Conservation (phyloP, 371 early-diverging fungal species). For the Mortierella sp. region DNA sequence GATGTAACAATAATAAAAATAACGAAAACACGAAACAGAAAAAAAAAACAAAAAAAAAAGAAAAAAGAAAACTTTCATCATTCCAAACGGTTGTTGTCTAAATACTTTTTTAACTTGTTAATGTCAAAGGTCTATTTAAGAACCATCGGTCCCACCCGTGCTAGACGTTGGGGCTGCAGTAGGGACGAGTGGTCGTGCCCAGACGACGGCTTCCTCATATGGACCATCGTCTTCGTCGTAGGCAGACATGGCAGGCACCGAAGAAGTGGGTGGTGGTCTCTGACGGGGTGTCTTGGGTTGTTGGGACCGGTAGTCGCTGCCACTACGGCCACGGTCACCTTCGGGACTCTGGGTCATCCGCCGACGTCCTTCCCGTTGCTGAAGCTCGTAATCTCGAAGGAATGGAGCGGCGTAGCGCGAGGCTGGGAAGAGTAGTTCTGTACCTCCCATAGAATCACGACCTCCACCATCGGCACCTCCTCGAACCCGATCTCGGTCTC, state of each 20-base stretch:
- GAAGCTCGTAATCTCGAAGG: slow-evolving; percentile 44
- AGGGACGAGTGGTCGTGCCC: slow-evolving; percentile 15
- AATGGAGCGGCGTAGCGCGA: slow-evolving; percentile 51
- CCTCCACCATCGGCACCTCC: too few relatives aligned
- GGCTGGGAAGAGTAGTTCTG: slow-evolving; percentile 24
- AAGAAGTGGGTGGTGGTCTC: neutral
- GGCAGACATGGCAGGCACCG: neutral
- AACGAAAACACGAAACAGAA: neutral
- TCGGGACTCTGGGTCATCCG: slow-evolving; percentile 13
- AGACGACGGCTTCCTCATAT: slow-evolving; percentile 26
- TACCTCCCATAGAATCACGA: neutral
- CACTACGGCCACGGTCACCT: neutral
- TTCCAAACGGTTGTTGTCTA: neutral
- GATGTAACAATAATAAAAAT: slow-evolving; percentile 24
- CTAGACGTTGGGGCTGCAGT: neutral
- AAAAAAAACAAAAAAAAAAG: slow-evolving; percentile 1
- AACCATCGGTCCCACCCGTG: neutral
- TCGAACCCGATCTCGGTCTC: too few relatives aligned
- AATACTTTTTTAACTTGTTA: too few relatives aligned
- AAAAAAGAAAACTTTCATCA: neutral
- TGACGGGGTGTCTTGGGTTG: neutral
- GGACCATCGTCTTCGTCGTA: slow-evolving; percentile 24
- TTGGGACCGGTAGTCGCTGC: neutral
- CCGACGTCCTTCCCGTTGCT: slow-evolving; percentile 36
- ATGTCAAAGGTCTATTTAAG: too few relatives aligned